Evolutionary conservation across 805 yeast genomes (phyloP).

Genomic region (Lachancea nothofagi): DNA sequence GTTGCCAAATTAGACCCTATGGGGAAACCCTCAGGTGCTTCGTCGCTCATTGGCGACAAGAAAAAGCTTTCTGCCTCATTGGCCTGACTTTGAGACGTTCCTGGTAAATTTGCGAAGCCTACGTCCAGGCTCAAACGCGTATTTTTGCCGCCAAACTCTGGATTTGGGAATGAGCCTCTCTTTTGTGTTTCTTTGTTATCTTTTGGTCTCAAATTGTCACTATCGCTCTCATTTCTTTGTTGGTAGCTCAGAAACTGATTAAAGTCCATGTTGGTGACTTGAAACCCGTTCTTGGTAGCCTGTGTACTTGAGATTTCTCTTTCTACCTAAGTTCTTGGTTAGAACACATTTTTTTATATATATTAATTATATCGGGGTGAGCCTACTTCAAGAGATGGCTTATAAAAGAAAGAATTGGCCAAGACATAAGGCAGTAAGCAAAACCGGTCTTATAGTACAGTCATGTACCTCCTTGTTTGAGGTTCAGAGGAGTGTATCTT

Average conservation of each 20-base stretch:
- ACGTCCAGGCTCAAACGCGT: conserved; percentile 1
- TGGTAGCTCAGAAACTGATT: conserved; percentile 8
- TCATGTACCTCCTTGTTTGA: no score
- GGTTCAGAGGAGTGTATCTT: no score
- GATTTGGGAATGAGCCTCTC: conserved; percentile 3
- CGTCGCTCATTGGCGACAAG: conserved; percentile 7
- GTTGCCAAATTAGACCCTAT: conserved; percentile 3
- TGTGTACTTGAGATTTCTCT: neutral
- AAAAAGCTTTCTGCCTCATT: conserved; percentile 2
- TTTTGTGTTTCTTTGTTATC: neutral
- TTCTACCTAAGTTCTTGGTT: neutral
- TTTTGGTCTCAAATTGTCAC: neutral
- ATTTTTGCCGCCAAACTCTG: neutral
- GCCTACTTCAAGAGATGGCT: no score
- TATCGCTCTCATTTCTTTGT: conserved; percentile 2
- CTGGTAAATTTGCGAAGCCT: neutral
- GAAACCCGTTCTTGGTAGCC: no score
- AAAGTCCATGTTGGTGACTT: conserved; percentile 4
- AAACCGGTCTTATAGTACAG: no score
- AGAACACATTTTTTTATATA: no score
- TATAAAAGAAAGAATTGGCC: no score
- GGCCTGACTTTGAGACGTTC: neutral
- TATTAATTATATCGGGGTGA: no score
- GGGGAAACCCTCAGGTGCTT: neutral
- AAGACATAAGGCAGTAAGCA: no score